phyloP scores from a whole-genome alignment of 192 early-diverging fungal species.

The Linnemannia elongata region DNA sequence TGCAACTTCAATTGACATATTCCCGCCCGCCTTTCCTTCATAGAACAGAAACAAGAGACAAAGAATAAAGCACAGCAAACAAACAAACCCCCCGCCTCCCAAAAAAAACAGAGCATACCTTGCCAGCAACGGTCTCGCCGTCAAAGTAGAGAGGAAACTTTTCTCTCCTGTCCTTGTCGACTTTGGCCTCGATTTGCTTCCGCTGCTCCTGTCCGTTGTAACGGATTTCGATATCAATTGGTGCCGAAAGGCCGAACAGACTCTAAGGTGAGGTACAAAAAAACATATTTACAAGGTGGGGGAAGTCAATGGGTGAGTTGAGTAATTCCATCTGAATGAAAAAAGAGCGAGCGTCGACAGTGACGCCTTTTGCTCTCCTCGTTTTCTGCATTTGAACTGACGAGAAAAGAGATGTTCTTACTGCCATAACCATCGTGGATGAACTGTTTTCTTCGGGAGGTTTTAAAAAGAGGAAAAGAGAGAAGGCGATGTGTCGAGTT shows the following conservation, averaged over 20 bases:
- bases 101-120: constrained; percentile 67
- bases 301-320: neutral
- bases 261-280: constrained; percentile 47
- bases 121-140: constrained; percentile 93
- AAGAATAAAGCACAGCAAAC: neutral
- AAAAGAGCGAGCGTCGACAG: neutral
- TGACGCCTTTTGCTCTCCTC: neutral
- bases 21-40: neutral
- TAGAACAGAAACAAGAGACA: neutral
- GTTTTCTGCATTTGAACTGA: neutral
- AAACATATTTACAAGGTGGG: neutral
- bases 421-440: constrained; percentile 12
- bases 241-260: constrained; percentile 85
- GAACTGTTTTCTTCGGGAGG: constrained; percentile 1
- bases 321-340: neutral
- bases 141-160: constrained; percentile 97
- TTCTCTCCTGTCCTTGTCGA: constrained; percentile 94
- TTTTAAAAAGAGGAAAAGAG: neutral
- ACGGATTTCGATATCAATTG: constrained; percentile 90
- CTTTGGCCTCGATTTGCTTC: constrained; percentile 94
- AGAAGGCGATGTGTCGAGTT: neutral
- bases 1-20: neutral
- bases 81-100: no score
- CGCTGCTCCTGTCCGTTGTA: constrained; percentile 90
- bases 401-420: neutral